A percentile compares a stretch with the other conserved stretches of the same genome.
These are phyloP conservation scores for Alternaria conjuncta DNA, from an alignment of 2,329 filamentous ascomycete genomes.

Conservation along the genomic window DNA sequence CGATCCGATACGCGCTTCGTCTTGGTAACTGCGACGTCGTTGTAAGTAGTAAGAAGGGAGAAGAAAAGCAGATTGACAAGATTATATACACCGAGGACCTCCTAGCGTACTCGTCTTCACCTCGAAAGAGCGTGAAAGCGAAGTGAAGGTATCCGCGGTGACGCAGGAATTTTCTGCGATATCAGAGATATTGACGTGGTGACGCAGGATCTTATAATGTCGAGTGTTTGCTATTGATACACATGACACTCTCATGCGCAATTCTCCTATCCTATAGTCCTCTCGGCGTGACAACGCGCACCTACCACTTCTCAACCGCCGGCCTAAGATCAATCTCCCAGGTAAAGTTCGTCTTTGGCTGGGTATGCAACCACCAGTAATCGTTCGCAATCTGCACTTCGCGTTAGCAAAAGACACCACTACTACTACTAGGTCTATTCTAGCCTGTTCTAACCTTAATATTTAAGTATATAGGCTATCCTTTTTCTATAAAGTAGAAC, in stretches of 20 bases:
- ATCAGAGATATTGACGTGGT: neutral
- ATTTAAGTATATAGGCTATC: too few species aligned
- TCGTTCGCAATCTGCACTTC: conserved; percentile 75
- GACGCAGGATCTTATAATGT: neutral
- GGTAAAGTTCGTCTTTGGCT: conserved; percentile 79
- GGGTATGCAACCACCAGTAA: conserved; percentile 84
- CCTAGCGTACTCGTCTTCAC: neutral
- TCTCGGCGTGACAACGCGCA: neutral
- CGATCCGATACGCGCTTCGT: accelerated
- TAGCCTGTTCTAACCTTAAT: too few species aligned
- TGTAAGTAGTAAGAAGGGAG: neutral
- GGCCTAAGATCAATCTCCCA: conserved; percentile 83
- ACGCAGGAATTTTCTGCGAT: neutral
- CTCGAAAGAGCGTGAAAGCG: neutral
- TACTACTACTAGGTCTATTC: too few species aligned
- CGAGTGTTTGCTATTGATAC: neutral
- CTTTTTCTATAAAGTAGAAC: too few species aligned
- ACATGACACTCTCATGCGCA: neutral
- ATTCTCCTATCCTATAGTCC: neutral
- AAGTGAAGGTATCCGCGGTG: neutral
- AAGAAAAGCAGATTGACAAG: neutral
- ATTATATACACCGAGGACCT: neutral
- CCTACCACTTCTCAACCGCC: conserved; percentile 81
- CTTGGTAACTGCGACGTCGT: neutral
- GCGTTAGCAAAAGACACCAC: too few species aligned